Conservation (phyloP, 2,329 filamentous ascomycete genomes). For the Aspergillus melleus region DNA sequence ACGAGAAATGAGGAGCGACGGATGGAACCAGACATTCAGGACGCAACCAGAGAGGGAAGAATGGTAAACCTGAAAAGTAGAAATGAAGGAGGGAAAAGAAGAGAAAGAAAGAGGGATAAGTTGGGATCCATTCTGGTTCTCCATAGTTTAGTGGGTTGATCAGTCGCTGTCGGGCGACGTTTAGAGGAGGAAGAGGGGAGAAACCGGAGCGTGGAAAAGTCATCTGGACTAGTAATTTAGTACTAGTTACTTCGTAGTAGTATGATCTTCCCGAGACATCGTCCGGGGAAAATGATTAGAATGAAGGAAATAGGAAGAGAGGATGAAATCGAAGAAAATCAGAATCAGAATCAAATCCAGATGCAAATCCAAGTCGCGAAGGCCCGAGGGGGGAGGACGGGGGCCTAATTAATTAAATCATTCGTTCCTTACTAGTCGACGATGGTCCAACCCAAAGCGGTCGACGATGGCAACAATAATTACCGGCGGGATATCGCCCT, state of each 20-base stretch:
- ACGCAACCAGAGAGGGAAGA: neutral
- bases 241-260: neutral
- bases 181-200: conserved; percentile 4
- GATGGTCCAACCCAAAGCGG: conserved; percentile 2
- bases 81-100: neutral
- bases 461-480: conserved; percentile 2
- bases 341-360: too few species aligned
- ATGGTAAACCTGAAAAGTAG: neutral
- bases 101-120: neutral
- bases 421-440: neutral
- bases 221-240: conserved; percentile 4
- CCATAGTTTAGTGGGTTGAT: neutral
- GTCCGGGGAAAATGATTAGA: neutral
- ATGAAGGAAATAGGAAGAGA: neutral
- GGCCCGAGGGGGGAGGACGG: conserved; percentile 3
- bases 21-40: neutral
- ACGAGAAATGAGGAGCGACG: neutral
- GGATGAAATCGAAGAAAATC: neutral
- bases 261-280: conserved; percentile 2
- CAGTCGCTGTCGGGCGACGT: conserved; percentile 2
- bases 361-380: too few species aligned
- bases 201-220: conserved; percentile 1
- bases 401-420: conserved; percentile 6
- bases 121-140: neutral
- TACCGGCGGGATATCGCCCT: neutral